Percentiles rank a stretch among this genome's conserved stretches.
These are phyloP conservation scores for Ganoderma resinaceum DNA, from an alignment of 1,284 basidiomycete genomes.

Conservation along the genomic window DNA sequence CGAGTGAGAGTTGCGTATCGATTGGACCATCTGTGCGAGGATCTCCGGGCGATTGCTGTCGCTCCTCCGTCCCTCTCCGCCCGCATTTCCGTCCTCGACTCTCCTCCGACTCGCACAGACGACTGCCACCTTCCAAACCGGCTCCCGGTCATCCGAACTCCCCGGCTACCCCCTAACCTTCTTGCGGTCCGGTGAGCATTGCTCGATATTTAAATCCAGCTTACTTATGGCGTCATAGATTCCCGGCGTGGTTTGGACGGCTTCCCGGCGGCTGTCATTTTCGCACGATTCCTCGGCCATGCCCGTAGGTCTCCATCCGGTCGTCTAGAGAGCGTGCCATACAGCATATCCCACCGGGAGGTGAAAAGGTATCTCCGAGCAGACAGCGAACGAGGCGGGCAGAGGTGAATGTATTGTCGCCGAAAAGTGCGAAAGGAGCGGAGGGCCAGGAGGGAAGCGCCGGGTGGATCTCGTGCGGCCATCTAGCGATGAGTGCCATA, in stretches of 20 bases:
- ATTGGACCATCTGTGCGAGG: conserved; percentile 14
- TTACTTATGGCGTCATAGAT: background rate
- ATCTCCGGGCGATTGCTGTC: background rate
- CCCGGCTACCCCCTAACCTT: background rate
- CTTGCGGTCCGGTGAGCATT: background rate
- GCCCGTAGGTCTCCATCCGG: no score
- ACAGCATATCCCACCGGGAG: no score
- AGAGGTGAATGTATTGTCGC: background rate
- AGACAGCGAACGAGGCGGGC: background rate
- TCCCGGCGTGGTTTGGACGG: no score
- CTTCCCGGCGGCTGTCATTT: background rate
- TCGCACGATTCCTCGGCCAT: background rate
- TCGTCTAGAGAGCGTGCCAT: no score
- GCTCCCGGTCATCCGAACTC: background rate
- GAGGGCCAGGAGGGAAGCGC: conserved; percentile 8
- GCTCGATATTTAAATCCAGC: background rate
- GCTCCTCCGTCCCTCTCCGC: background rate
- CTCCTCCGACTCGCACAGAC: no score
- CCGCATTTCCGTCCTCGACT: background rate
- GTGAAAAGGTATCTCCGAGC: no score
- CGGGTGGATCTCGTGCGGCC: background rate
- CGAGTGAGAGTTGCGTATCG: conserved; percentile 16
- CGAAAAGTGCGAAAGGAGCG: conserved; percentile 24
- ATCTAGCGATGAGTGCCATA: background rate
- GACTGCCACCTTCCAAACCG: background rate